Percentiles rank a stretch among this genome's conserved stretches.
phyloP scores from a whole-genome alignment of 441 rosid genomes.

The Euphorbia celastroides region DNA sequence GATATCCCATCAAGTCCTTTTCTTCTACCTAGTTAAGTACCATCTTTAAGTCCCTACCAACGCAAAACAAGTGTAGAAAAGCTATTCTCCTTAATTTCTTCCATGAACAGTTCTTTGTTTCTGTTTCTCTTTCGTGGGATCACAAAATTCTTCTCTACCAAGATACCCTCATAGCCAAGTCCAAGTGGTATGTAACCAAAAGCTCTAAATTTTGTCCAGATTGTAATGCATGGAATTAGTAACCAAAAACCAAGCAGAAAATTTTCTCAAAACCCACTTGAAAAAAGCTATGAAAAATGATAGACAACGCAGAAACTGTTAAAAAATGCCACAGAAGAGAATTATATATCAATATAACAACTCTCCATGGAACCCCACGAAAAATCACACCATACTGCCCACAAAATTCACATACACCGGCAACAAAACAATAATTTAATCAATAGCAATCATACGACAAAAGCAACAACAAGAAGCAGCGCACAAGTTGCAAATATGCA shows the following conservation, averaged over 20 bases:
- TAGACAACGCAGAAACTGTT: background rate
- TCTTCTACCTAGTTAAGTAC: background rate
- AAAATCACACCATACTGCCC: background rate
- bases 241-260: background rate
- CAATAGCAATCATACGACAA: background rate
- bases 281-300: background rate
- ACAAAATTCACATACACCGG: too few relatives aligned
- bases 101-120: background rate
- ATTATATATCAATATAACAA: too few relatives aligned
- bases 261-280: conserved; percentile 1
- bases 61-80: background rate
- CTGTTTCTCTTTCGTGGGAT: background rate
- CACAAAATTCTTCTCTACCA: too few relatives aligned
- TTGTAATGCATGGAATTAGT: background rate
- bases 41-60: background rate
- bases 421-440: conserved; percentile 1
- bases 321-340: too few relatives aligned
- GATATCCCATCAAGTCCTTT: background rate
- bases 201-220: too few relatives aligned
- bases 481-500: background rate
- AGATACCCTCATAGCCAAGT: too few relatives aligned
- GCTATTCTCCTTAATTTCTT: background rate
- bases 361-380: background rate
- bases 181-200: too few relatives aligned
- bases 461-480: background rate